Evolutionary conservation across 164 flowering plant species (phyloP).

Genomic region (Brasenia schreberi): DNA sequence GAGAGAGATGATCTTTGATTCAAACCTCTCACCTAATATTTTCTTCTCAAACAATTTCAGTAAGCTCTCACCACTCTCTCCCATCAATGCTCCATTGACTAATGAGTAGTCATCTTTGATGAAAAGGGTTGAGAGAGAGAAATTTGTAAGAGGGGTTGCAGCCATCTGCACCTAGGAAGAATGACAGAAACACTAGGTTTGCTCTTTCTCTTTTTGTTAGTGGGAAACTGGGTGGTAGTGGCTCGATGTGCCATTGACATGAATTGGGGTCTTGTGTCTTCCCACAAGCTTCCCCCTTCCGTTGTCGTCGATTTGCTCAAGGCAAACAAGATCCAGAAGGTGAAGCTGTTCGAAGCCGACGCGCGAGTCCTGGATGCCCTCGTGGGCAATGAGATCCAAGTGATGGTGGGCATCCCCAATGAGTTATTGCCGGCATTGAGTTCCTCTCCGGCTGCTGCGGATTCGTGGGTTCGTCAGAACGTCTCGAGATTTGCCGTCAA

Average conservation of each 20-base stretch:
- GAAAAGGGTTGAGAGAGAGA: too few species aligned
- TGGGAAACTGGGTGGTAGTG: conserved; percentile 5
- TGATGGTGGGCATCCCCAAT: conserved; percentile 88
- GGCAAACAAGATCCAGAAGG: conserved; percentile 53
- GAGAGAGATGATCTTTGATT: too few species aligned
- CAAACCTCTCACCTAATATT: too few species aligned
- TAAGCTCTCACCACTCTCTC: too few species aligned
- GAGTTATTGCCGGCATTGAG: conserved; percentile 45
- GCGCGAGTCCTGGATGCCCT: conserved; percentile 35
- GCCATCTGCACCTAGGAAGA: neutral
- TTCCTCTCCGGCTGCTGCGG: conserved; percentile 53
- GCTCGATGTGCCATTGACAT: conserved; percentile 46
- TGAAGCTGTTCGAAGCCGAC: conserved; percentile 83
- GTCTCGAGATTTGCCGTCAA: conserved; percentile 39
- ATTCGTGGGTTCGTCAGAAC: conserved; percentile 67
- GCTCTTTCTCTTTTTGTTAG: neutral
- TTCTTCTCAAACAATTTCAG: too few species aligned
- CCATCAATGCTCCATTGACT: too few species aligned
- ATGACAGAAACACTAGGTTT: neutral
- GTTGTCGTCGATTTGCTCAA: conserved; percentile 67
- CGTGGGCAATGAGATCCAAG: conserved; percentile 62
- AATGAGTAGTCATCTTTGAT: too few species aligned
- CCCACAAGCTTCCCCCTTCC: conserved; percentile 48
- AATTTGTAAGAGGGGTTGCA: too few species aligned
- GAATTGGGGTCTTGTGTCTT: conserved; percentile 80